Conservation (phyloP, 495 filamentous ascomycete genomes). For the Tuber borchii region DNA sequence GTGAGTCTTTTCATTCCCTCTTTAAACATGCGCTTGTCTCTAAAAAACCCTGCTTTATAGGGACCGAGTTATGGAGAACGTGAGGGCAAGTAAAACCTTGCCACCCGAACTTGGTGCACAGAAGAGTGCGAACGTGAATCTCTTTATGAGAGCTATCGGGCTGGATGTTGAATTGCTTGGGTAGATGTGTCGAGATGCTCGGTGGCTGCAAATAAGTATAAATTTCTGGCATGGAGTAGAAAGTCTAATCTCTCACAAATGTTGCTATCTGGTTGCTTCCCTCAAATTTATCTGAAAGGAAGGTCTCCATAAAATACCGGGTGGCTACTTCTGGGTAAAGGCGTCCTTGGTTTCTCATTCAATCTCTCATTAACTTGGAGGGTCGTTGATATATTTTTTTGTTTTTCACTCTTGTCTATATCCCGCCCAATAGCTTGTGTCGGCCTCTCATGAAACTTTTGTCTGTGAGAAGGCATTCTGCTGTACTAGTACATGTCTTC, state of each 20-base stretch:
- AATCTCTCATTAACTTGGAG: neutral
- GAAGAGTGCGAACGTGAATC: conserved; percentile 82
- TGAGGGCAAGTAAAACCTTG: conserved; percentile 75
- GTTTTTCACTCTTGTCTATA: neutral
- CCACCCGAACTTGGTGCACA: conserved; percentile 74
- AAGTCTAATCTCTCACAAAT: neutral
- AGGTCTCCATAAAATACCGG: neutral
- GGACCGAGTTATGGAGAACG: conserved; percentile 96
- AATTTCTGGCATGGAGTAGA: neutral
- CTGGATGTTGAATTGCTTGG: conserved; percentile 91
- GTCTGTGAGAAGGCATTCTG: neutral
- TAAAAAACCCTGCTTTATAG: conserved; percentile 39
- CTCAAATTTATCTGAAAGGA: neutral
- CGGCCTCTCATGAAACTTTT: neutral
- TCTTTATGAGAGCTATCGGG: conserved; percentile 97
- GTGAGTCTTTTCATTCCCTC: conserved; percentile 46
- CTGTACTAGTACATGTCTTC: neutral
- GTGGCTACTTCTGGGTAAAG: neutral
- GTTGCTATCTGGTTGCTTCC: neutral
- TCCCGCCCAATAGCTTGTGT: neutral
- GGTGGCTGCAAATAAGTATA: neutral
- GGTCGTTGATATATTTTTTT: neutral
- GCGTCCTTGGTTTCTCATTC: neutral
- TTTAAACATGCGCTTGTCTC: neutral
- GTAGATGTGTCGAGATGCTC: conserved; percentile 41